Evolutionary conservation across 225 moss, liverwort and hornwort species (phyloP), one percentile per base, ranked within the genome.

Genomic region (Takakia lepidozioides): DNA sequence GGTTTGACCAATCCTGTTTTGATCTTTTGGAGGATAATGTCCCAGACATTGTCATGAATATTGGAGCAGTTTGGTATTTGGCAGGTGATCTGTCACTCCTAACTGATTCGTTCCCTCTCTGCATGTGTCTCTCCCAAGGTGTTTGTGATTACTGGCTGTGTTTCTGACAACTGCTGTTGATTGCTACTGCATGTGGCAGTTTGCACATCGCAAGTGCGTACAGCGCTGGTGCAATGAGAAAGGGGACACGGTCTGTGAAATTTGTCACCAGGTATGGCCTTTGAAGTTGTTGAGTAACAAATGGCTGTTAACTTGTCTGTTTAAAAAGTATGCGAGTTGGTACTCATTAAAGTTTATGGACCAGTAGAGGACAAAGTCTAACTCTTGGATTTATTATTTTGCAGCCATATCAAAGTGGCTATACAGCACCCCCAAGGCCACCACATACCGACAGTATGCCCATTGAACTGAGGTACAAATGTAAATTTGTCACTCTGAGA

Each of bases 201-300:
- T 53, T 29, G 79, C 79, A 2, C 79, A 79, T 45, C 68, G 79
- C 35, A 79, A 79, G 45, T 79, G 79, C 34, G 79, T 79, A 23
- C 79, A 79, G 59, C 79, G 79, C 30, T 79, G 79, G 79, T 79
- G 79, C 52, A 79, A 79, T 43, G 79, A 79, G 66, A 79, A 79
- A 42, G 79, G 79, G 19, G 79, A 79, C 17, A 79, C 79, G 1
- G 73, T 65, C n/a, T 79, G 79, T 43, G 79, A 79, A 60, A 79
- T 79, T 52, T 79, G 79, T 36, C 79, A 73, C 18, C 73, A 73
- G 78, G 78, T 79, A 22, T 36, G 58, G 43, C 8, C 27, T 47
- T 23, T 8, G 11, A 14, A 22, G 19, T 24, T n/a, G 7, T 25
- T 18, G 19, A 19, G 25, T 10, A 0, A 0, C 8, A 14, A 0